Conservation (phyloP, 1,284 basidiomycete species). For the Irpex rosettiformis region DNA sequence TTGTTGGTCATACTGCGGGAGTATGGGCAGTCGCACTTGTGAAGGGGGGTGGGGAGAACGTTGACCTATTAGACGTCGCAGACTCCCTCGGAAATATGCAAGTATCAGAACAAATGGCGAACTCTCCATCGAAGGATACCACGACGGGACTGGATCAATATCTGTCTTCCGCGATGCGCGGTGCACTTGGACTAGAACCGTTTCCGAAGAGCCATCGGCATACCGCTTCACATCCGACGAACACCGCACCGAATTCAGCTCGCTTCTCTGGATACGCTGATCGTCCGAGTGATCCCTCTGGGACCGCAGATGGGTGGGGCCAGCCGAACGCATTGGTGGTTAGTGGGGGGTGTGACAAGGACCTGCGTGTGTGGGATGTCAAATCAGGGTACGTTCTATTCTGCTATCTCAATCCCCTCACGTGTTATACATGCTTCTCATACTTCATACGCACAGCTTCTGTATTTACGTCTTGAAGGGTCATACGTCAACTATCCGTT, state of each 20-base stretch:
- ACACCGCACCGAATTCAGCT: neutral
- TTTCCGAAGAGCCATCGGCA: constrained; percentile 2
- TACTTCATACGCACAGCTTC: constrained; percentile 42
- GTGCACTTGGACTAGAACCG: constrained; percentile 32
- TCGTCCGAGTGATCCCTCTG: constrained; percentile 57
- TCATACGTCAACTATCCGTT: constrained; percentile 91
- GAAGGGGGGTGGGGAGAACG: constrained; percentile 28
- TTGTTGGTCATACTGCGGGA: constrained; percentile 84
- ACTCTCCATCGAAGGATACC: constrained; percentile 12
- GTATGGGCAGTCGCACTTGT: constrained; percentile 92
- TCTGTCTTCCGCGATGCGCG: constrained; percentile 29
- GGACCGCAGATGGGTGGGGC: constrained; percentile 65
- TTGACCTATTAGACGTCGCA: constrained; percentile 3
- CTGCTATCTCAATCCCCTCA: neutral
- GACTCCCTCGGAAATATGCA: constrained; percentile 1
- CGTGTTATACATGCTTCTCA: neutral
- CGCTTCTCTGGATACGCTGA: constrained; percentile 23
- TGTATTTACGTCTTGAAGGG: constrained; percentile 82
- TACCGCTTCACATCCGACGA: constrained; percentile 9
- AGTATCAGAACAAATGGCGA: constrained; percentile 10
- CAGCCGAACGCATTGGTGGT: constrained; percentile 72
- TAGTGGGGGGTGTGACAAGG: constrained; percentile 91
- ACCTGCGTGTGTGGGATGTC: constrained; percentile 90
- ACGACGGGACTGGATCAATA: constrained; percentile 25
- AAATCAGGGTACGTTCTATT: constrained; percentile 59